phyloP scores from a whole-genome alignment of 768 basidiomycete genomes.

The Termitomyces bulborhizus region DNA sequence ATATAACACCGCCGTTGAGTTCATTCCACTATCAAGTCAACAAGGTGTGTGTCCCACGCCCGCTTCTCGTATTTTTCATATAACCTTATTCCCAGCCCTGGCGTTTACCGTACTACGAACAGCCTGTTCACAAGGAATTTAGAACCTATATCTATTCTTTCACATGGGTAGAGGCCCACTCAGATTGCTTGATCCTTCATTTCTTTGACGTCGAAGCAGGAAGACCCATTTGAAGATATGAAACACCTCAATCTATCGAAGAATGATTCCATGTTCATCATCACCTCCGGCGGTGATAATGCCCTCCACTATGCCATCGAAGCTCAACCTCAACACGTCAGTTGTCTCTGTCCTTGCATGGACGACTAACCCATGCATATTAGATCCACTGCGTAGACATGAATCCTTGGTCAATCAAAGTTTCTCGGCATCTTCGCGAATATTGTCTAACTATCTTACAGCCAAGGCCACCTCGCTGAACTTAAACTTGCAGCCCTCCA shows the following conservation, averaged over 20 bases:
- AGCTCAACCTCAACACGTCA: conserved; percentile 48
- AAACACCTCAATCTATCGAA: conserved; percentile 48
- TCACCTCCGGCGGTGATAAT: conserved; percentile 78
- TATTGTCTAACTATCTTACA: conserved; percentile 13
- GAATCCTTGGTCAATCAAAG: conserved; percentile 47
- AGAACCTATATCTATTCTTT: conserved; percentile 60
- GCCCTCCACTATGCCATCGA: conserved; percentile 72
- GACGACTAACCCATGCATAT: background rate
- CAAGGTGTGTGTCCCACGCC: conserved; percentile 25
- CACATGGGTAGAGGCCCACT: conserved; percentile 40
- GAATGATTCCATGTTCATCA: conserved; percentile 64
- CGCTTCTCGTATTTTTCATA: background rate
- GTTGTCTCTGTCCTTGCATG: conserved; percentile 8
- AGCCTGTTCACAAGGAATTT: conserved; percentile 62
- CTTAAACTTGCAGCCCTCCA: conserved; percentile 68
- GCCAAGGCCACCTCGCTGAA: conserved; percentile 74
- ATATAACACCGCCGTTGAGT: conserved; percentile 48
- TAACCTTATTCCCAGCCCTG: conserved; percentile 33
- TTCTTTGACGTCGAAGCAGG: conserved; percentile 26
- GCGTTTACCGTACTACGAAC: conserved; percentile 68
- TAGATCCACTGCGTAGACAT: conserved; percentile 69
- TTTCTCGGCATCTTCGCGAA: background rate
- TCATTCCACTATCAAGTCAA: conserved; percentile 59
- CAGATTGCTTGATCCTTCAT: background rate
- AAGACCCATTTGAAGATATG: conserved; percentile 75